Evolutionary conservation across 108 stramenopile species (phyloP).

Genomic region (Epithemia pelagica): DNA sequence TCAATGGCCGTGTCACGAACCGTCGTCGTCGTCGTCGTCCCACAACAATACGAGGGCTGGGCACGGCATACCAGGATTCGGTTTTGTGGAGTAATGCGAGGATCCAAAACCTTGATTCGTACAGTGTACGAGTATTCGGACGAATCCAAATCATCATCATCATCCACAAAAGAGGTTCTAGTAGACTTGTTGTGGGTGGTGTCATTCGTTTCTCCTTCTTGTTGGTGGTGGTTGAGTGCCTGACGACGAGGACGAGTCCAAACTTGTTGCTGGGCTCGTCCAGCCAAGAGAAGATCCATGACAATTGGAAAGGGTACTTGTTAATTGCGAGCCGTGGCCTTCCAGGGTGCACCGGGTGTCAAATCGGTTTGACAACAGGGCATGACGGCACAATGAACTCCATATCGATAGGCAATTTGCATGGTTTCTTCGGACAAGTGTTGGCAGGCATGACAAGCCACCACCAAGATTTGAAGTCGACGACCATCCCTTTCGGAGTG

Average conservation of each 20-base stretch:
- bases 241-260: background rate
- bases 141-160: slow-evolving; percentile 14
- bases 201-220: slow-evolving; percentile 18
- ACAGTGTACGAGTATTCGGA: slow-evolving; percentile 40
- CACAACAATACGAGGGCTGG: background rate
- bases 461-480: slow-evolving; percentile 40
- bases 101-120: slow-evolving; percentile 62
- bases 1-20: background rate
- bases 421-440: slow-evolving; percentile 68
- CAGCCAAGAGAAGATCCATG: slow-evolving; percentile 66
- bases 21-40: background rate
- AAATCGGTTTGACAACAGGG: slow-evolving; percentile 80
- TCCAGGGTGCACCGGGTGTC: slow-evolving; percentile 29
- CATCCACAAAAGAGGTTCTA: background rate
- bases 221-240: background rate
- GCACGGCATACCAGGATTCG: slow-evolving; percentile 43
- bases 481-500: background rate
- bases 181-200: too few species aligned
- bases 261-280: slow-evolving; percentile 36
- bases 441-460: slow-evolving; percentile 82
- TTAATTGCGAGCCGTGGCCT: slow-evolving; percentile 30
- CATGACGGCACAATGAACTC: slow-evolving; percentile 63
- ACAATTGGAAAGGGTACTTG: slow-evolving; percentile 31
- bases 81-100: slow-evolving; percentile 55
- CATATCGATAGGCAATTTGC: slow-evolving; percentile 40